A percentile compares a stretch with the other conserved stretches of the same genome.
Evolutionary conservation across 2,329 filamentous ascomycete genomes (phyloP).

Genomic region (Juglanconis oblonga): DNA sequence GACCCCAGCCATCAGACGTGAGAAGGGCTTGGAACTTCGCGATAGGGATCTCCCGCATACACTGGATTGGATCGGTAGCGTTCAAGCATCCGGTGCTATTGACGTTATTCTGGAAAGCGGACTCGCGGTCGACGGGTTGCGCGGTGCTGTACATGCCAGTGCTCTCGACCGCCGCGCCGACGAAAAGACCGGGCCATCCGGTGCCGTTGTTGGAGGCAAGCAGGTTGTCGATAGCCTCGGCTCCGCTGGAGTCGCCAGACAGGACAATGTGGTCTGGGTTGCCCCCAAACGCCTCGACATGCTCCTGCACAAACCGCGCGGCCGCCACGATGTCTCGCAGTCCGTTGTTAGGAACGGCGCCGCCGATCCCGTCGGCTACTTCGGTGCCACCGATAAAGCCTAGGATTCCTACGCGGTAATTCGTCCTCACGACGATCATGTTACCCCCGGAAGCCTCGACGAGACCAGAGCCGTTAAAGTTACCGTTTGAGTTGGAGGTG

Average conservation of each 20-base stretch:
- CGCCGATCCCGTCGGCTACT: neutral
- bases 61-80: constrained; percentile 1
- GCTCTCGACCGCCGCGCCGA: constrained; percentile 2
- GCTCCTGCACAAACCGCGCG: constrained; percentile 45
- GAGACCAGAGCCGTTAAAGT: constrained; percentile 8
- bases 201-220: constrained; percentile 10
- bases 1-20: constrained; percentile 3
- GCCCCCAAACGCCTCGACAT: constrained; percentile 43
- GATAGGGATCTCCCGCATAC: constrained; percentile 8
- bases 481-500: constrained; percentile 10
- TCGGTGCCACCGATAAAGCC: constrained; percentile 5
- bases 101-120: constrained; percentile 2
- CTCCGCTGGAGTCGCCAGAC: constrained; percentile 15
- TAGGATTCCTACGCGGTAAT: constrained; percentile 10
- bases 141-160: constrained; percentile 2
- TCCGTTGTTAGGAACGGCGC: constrained; percentile 1
- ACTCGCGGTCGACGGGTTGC: constrained; percentile 1
- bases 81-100: constrained; percentile 2
- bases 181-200: constrained; percentile 3
- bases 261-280: constrained; percentile 27
- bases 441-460: constrained; percentile 6
- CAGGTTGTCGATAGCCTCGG: constrained; percentile 3
- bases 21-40: constrained; percentile 5
- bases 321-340: constrained; percentile 22
- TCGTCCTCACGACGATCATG: constrained; percentile 9